A percentile compares a stretch with the other conserved stretches of the same genome.
Evolutionary conservation across 2,329 filamentous ascomycete species (phyloP).

Genomic region (Didymella segeticola): DNA sequence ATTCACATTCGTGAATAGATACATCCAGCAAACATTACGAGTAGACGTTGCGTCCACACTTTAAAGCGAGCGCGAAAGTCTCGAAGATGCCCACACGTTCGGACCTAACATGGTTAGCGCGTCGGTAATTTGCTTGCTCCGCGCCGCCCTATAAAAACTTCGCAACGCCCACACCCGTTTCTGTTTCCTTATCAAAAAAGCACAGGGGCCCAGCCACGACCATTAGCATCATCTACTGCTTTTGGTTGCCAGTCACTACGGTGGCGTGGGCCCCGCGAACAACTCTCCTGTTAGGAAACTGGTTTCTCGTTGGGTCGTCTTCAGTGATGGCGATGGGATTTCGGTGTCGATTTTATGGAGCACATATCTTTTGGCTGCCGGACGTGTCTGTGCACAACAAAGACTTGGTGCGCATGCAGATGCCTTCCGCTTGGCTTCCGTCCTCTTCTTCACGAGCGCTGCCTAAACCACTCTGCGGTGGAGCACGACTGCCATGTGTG

Average conservation of each 20-base stretch:
- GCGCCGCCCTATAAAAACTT: conserved; percentile 14
- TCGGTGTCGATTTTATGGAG: conserved; percentile 74
- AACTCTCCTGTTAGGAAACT: conserved; percentile 71
- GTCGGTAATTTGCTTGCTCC: conserved; percentile 14
- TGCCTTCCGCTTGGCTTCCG: too few species aligned
- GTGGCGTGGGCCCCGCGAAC: conserved; percentile 70
- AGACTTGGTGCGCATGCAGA: neutral
- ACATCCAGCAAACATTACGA: too few species aligned
- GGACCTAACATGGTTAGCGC: conserved; percentile 6
- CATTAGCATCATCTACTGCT: conserved; percentile 63
- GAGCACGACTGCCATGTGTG: too few species aligned
- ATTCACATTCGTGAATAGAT: too few species aligned
- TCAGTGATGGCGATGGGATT: conserved; percentile 72
- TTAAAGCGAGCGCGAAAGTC: too few species aligned
- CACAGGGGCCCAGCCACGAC: conserved; percentile 71
- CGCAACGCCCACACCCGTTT: conserved; percentile 36
- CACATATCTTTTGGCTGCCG: conserved; percentile 54
- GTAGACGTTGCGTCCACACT: too few species aligned
- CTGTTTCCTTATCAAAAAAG: conserved; percentile 64
- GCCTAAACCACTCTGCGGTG: too few species aligned
- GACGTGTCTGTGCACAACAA: neutral
- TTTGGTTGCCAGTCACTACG: conserved; percentile 71
- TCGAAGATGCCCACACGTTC: too few species aligned
- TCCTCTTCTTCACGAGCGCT: too few species aligned
- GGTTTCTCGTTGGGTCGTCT: conserved; percentile 71